phyloP scores from a whole-genome alignment of 1,284 basidiomycete genomes.

The Ganoderma meredithae region DNA sequence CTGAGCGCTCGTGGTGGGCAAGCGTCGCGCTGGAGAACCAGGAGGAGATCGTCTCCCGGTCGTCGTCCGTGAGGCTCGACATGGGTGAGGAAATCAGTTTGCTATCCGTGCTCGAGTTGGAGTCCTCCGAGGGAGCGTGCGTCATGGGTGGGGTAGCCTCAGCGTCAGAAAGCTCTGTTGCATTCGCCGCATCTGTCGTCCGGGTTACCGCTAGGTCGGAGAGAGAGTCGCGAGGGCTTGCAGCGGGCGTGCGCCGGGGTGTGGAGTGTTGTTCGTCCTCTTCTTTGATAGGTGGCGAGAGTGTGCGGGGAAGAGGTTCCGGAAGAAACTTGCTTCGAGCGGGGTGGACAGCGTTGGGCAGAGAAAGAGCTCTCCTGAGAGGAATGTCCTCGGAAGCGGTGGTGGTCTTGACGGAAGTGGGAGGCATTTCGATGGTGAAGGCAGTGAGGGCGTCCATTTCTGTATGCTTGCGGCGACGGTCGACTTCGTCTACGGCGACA shows the following conservation, averaged over 20 bases:
- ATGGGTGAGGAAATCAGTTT: conserved; percentile 14
- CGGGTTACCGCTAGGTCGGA: conserved; percentile 38
- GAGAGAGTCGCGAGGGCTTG: conserved; percentile 45
- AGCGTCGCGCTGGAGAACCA: neutral
- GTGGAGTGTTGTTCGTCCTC: conserved; percentile 58
- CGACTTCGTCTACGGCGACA: conserved; percentile 69
- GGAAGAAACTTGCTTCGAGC: conserved; percentile 9
- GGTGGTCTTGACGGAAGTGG: neutral
- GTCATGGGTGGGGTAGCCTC: neutral
- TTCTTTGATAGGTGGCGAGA: conserved; percentile 49
- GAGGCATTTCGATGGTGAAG: conserved; percentile 22
- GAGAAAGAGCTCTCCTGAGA: conserved; percentile 28
- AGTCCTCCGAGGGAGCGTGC: conserved; percentile 9
- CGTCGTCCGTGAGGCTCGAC: neutral
- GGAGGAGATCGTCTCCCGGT: conserved; percentile 2
- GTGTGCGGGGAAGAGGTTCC: conserved; percentile 11
- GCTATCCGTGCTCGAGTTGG: neutral
- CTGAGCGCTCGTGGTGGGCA: neutral
- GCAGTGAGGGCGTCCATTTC: conserved; percentile 26
- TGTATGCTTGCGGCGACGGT: conserved; percentile 53
- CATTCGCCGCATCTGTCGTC: neutral
- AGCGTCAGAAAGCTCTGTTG: neutral
- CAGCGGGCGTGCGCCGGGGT: conserved; percentile 45
- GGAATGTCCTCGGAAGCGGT: conserved; percentile 22
- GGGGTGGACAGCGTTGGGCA: conserved; percentile 24